A percentile compares a stretch with the other conserved stretches of the same genome.
phyloP scores from a whole-genome alignment of 2,329 filamentous ascomycete genomes.

The Dendryphion nanum region DNA sequence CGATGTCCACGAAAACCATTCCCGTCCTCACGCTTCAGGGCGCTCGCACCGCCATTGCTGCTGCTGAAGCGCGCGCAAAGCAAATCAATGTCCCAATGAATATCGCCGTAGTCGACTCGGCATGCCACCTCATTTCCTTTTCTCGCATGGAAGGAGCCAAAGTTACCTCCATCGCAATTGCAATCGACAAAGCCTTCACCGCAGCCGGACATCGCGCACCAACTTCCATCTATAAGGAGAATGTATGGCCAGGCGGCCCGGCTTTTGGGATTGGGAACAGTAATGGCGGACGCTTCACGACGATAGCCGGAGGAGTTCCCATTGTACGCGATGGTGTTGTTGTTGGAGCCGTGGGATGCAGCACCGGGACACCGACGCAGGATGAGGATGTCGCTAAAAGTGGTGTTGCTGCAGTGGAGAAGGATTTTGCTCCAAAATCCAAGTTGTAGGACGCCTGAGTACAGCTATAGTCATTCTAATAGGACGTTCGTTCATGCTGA shows the following conservation, averaged over 20 bases:
- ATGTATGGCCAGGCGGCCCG: constrained; percentile 53
- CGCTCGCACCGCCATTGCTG: constrained; percentile 35
- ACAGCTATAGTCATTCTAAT: too few relatives aligned
- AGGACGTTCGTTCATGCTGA: too few relatives aligned
- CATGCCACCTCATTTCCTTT: constrained; percentile 49
- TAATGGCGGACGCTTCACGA: constrained; percentile 54
- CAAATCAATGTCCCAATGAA: constrained; percentile 46
- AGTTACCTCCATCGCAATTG: constrained; percentile 58
- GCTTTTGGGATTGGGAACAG: constrained; percentile 53
- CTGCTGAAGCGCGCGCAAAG: constrained; percentile 36
- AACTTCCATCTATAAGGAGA: constrained; percentile 54
- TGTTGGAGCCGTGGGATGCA: constrained; percentile 55
- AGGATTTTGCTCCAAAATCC: constrained; percentile 34
- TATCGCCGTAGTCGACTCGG: constrained; percentile 49
- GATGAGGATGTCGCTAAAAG: constrained; percentile 54
- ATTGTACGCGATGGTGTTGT: constrained; percentile 49
- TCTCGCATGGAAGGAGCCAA: constrained; percentile 50
- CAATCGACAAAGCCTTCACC: constrained; percentile 62
- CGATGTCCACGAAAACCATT: constrained; percentile 32
- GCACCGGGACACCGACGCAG: constrained; percentile 54
- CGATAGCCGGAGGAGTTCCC: constrained; percentile 55
- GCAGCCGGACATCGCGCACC: constrained; percentile 55
- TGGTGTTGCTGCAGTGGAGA: constrained; percentile 50
- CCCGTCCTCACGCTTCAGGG: constrained; percentile 36
- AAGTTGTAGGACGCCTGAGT: constrained; percentile 43